A percentile compares a stretch with the other conserved stretches of the same genome.
Conservation (phyloP, 2,329 filamentous ascomycete species). For the Talaromyces amestolkiae region DNA sequence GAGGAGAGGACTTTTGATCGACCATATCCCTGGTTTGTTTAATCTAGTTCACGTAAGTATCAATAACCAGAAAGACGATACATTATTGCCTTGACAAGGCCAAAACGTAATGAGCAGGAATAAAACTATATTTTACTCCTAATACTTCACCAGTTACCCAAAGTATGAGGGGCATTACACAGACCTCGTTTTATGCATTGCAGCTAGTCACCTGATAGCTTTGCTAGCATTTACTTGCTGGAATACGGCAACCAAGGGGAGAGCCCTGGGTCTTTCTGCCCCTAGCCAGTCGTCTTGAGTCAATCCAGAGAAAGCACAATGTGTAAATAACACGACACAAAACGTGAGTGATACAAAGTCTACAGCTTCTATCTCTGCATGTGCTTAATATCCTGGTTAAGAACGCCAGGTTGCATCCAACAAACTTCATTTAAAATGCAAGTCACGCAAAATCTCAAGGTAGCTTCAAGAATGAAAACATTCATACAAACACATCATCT, state of each 20-base stretch:
- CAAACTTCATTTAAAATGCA: no score
- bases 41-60: background rate
- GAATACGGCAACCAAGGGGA: background rate
- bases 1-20: background rate
- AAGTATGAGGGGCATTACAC: no score
- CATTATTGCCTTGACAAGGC: background rate
- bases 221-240: no score
- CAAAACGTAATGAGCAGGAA: background rate
- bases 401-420: no score
- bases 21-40: background rate
- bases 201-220: no score
- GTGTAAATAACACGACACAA: background rate
- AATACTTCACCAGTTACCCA: no score
- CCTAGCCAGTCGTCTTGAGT: background rate
- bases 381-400: background rate
- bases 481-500: background rate
- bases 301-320: background rate
- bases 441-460: no score
- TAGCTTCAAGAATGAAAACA: background rate
- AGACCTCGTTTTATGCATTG: background rate
- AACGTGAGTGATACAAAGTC: background rate
- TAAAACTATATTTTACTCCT: background rate
- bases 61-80: background rate
- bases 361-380: background rate
- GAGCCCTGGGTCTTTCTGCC: background rate